Evolutionary conservation across 495 filamentous ascomycete genomes (phyloP).

Genomic region (Penicillium bovifimosum): DNA sequence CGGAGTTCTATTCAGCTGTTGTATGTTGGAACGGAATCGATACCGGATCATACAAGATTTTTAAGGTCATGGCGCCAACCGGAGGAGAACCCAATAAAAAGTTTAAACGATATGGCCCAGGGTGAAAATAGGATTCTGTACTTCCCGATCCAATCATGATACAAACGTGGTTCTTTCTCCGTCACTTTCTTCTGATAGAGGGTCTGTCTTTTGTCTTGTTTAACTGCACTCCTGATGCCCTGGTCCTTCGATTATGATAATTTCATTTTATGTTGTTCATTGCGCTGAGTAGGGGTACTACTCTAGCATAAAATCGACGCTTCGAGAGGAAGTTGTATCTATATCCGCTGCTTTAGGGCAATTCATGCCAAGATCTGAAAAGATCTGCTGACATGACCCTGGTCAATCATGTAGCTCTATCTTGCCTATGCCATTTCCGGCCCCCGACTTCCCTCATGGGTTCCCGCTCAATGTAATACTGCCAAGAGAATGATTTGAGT

Average conservation of each 20-base stretch:
- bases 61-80: slow-evolving; percentile 29
- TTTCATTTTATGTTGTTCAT: background rate
- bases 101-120: slow-evolving; percentile 30
- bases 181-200: background rate
- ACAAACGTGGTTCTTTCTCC: slow-evolving; percentile 27
- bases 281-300: background rate
- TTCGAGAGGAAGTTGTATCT: background rate
- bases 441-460: background rate
- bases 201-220: background rate
- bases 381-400: background rate
- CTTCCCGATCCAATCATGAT: slow-evolving; percentile 29
- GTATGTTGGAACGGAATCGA: slow-evolving; percentile 32
- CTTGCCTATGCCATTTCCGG: background rate
- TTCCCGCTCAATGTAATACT: background rate
- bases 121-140: slow-evolving; percentile 26
- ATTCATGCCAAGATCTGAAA: background rate
- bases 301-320: background rate
- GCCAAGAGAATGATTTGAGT: background rate
- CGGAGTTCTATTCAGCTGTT: slow-evolving; percentile 25
- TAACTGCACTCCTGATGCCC: background rate
- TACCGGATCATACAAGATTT: slow-evolving; percentile 44
- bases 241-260: background rate
- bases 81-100: slow-evolving; percentile 34
- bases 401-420: no score
- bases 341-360: no score